A percentile compares a stretch with the other conserved stretches of the same genome.
These are phyloP conservation scores for Pyrenula massariospora DNA, from an alignment of 495 filamentous ascomycete genomes.

Conservation along the genomic window DNA sequence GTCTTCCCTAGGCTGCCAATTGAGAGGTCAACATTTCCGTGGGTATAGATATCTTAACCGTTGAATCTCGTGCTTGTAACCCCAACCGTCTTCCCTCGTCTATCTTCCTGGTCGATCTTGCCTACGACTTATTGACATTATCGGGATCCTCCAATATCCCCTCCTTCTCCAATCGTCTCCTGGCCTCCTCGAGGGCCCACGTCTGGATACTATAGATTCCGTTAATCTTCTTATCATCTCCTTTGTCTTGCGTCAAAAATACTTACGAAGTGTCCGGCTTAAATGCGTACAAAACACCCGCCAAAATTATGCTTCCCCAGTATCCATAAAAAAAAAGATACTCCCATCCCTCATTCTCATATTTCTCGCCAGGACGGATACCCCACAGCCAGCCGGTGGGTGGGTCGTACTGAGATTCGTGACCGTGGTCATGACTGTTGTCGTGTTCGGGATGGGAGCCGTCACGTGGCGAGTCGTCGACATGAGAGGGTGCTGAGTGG, in stretches of 20 bases:
- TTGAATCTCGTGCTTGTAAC: too few relatives aligned
- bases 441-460: neutral
- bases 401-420: constrained; percentile 78
- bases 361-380: constrained; percentile 85
- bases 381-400: constrained; percentile 86
- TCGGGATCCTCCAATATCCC: constrained; percentile 78
- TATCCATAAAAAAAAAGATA: constrained; percentile 77
- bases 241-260: neutral
- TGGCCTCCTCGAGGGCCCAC: constrained; percentile 95
- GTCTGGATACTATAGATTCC: constrained; percentile 72
- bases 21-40: too few relatives aligned
- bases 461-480: neutral
- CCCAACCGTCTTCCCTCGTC: too few relatives aligned
- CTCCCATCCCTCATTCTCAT: constrained; percentile 95
- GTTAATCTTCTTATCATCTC: neutral
- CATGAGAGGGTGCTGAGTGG: neutral
- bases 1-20: too few relatives aligned
- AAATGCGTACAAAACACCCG: constrained; percentile 77
- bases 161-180: constrained; percentile 85
- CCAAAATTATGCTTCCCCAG: constrained; percentile 66
- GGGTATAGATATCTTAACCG: too few relatives aligned
- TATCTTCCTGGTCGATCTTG: too few relatives aligned
- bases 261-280: constrained; percentile 93
- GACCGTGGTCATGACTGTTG: constrained; percentile 51
- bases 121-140: constrained; percentile 13